phyloP scores from a whole-genome alignment of 169 alveolate species.

The Plasmodium yoelii region DNA sequence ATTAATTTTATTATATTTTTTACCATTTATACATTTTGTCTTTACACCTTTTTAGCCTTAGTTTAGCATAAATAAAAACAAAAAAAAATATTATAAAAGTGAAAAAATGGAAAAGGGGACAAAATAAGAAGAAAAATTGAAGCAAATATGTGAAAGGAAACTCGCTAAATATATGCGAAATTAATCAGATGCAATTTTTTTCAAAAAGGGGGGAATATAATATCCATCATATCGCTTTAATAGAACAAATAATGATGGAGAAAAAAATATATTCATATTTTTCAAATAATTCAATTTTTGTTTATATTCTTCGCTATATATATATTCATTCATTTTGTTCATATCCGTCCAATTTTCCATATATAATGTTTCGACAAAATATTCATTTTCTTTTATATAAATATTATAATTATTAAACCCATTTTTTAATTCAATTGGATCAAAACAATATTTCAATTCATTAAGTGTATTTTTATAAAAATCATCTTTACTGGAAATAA shows the following conservation, averaged over 20 bases:
- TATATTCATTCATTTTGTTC: conserved; percentile 44
- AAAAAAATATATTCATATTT: conserved; percentile 35
- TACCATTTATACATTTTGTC: no score
- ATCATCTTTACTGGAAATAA: conserved; percentile 69
- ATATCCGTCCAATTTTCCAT: conserved; percentile 54
- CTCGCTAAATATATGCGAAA: no score
- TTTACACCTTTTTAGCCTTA: no score
- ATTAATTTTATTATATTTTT: no score
- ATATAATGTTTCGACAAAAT: conserved; percentile 62
- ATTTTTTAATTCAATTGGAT: conserved; percentile 33
- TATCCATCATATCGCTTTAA: conserved; percentile 21
- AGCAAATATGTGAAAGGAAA: no score
- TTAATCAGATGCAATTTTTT: no score
- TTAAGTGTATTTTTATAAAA: conserved; percentile 17
- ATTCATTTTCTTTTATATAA: conserved; percentile 41
- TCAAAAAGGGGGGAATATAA: conserved; percentile 32
- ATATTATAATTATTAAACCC: conserved; percentile 53
- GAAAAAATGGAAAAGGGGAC: no score
- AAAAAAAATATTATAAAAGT: no score
- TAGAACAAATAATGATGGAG: conserved; percentile 60
- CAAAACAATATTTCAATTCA: conserved; percentile 51
- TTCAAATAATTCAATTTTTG: conserved; percentile 36
- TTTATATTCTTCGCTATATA: conserved; percentile 51
- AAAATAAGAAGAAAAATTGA: no score
- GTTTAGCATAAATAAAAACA: no score